Conservation (phyloP, 768 basidiomycete genomes). For the Pleurotus djamor region DNA sequence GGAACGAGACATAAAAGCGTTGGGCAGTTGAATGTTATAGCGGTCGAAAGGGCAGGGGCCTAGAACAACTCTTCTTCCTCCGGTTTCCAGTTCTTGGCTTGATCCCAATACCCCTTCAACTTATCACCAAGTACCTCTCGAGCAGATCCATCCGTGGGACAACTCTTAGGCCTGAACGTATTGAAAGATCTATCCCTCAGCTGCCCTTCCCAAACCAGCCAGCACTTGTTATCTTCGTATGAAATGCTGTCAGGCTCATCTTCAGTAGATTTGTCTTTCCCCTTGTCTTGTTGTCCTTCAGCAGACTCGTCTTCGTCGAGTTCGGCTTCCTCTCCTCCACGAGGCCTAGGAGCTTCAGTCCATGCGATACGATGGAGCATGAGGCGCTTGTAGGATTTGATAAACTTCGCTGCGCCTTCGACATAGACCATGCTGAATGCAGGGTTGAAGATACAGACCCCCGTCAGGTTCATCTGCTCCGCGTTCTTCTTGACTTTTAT, state of each 20-base stretch:
- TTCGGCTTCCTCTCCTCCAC: slow-evolving; percentile 72
- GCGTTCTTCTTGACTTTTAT: slow-evolving; percentile 98
- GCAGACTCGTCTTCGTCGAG: slow-evolving; percentile 47
- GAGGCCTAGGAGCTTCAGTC: slow-evolving; percentile 87
- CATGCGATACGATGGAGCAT: slow-evolving; percentile 89
- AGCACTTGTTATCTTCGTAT: slow-evolving; percentile 88
- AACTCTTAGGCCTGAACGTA: slow-evolving; percentile 76
- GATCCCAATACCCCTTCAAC: slow-evolving; percentile 91
- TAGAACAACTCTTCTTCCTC: slow-evolving; percentile 77
- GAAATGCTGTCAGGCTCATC: slow-evolving; percentile 35
- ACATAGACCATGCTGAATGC: slow-evolving; percentile 90
- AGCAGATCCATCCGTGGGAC: slow-evolving; percentile 81
- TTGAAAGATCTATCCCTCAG: slow-evolving; percentile 81
- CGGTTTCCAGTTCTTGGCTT: slow-evolving; percentile 86
- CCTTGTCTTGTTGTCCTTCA: slow-evolving; percentile 20
- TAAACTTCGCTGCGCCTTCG: slow-evolving; percentile 84
- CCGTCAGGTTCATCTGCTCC: slow-evolving; percentile 84
- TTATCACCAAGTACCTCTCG: slow-evolving; percentile 85
- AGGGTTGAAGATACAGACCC: slow-evolving; percentile 89
- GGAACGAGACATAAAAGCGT: too few relatives aligned
- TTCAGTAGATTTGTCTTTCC: slow-evolving; percentile 19
- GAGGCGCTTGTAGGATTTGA: slow-evolving; percentile 84
- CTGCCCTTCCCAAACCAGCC: slow-evolving; percentile 90
- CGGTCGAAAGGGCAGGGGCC: slow-evolving; percentile 6
- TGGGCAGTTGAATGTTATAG: too few relatives aligned